Evolutionary conservation across 192 early-diverging fungal genomes (phyloP).

Genomic region (Physocladia obscura): DNA sequence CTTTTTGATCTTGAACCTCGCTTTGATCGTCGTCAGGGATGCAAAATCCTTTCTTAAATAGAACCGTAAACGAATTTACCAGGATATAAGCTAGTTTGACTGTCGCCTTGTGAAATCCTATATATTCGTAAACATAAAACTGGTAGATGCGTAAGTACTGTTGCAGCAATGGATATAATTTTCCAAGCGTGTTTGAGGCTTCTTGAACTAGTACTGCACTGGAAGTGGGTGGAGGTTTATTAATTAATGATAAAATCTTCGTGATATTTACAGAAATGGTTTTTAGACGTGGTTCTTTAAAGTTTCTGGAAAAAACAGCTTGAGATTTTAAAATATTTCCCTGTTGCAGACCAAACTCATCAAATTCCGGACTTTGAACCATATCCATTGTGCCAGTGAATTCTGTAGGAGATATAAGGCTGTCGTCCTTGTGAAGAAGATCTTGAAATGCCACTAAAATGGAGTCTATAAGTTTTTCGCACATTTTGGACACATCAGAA

Average conservation of each 20-base stretch:
- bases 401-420: not conserved
- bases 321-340: conserved; percentile 16
- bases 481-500: not conserved
- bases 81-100: conserved; percentile 73
- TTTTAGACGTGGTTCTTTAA: conserved; percentile 7
- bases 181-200: conserved; percentile 12
- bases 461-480: conserved; percentile 40
- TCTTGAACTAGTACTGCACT: not conserved
- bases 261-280: not conserved
- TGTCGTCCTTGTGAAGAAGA: conserved; percentile 21
- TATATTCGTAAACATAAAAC: conserved; percentile 30
- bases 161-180: conserved; percentile 45
- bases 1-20: conserved; percentile 56
- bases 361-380: conserved; percentile 43
- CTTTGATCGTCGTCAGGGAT: conserved; percentile 69
- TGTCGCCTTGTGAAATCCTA: conserved; percentile 64
- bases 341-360: conserved; percentile 41
- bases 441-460: conserved; percentile 48
- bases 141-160: conserved; percentile 63
- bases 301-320: not conserved
- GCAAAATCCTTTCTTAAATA: conserved; percentile 86
- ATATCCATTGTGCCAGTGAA: not conserved
- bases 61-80: conserved; percentile 63
- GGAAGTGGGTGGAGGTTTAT: not conserved
- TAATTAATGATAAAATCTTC: not conserved